Conservation (phyloP, 768 basidiomycete species). For the Lentinula edodes region DNA sequence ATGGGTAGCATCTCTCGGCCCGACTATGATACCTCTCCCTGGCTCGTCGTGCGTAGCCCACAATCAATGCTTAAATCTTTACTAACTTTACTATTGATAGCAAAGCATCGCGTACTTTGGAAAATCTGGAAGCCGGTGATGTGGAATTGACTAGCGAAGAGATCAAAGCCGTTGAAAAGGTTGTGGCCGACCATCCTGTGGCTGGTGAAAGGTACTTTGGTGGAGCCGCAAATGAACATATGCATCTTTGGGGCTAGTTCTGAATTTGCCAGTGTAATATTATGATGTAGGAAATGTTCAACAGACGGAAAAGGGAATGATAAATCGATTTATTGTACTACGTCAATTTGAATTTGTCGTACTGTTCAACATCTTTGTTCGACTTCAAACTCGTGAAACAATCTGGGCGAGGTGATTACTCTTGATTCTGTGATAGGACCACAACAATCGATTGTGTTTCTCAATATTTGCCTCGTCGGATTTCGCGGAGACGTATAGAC, state of each 20-base stretch:
- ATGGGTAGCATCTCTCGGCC: slow-evolving; percentile 35
- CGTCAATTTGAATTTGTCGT: too few species aligned
- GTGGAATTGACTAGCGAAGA: slow-evolving; percentile 1
- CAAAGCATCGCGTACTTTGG: slow-evolving; percentile 28
- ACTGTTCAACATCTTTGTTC: too few species aligned
- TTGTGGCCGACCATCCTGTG: slow-evolving; percentile 6
- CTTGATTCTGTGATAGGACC: too few species aligned
- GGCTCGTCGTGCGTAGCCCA: slow-evolving; percentile 25
- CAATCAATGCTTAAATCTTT: neutral
- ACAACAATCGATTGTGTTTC: too few species aligned
- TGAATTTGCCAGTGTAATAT: too few species aligned
- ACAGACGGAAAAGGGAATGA: too few species aligned
- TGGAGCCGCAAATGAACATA: neutral
- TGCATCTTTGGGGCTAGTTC: neutral
- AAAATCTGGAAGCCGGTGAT: slow-evolving; percentile 40
- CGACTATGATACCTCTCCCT: slow-evolving; percentile 45
- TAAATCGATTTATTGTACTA: too few species aligned
- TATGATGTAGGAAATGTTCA: too few species aligned
- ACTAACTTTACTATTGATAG: neutral
- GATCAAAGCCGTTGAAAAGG: neutral
- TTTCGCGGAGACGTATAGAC: too few species aligned
- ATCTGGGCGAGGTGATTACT: too few species aligned
- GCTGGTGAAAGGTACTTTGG: slow-evolving; percentile 2
- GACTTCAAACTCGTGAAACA: too few species aligned
- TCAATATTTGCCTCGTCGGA: too few species aligned